These are phyloP conservation scores for Hypoxylon sp. DNA, from an alignment of 2,329 filamentous ascomycete genomes.

Conservation along the genomic window DNA sequence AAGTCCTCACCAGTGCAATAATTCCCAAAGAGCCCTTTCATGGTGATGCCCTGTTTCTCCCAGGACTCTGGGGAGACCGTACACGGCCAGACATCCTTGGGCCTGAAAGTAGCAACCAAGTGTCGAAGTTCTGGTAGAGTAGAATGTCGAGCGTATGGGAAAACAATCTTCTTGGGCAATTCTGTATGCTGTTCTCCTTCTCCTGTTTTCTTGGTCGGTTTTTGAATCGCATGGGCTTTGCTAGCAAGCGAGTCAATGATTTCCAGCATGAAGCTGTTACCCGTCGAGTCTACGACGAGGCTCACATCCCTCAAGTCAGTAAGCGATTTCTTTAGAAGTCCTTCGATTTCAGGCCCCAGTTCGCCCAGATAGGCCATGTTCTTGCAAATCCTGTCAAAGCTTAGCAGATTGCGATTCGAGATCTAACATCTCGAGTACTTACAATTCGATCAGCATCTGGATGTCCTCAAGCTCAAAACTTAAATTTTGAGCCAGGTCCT, in stretches of 20 bases:
- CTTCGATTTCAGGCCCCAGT: slow-evolving; percentile 13
- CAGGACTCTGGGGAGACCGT: slow-evolving; percentile 73
- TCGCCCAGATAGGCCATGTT: slow-evolving; percentile 6
- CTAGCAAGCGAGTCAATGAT: slow-evolving; percentile 29
- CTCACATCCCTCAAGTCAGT: slow-evolving; percentile 46
- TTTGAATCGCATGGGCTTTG: slow-evolving; percentile 25
- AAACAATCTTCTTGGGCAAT: slow-evolving; percentile 60
- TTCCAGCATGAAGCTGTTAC: slow-evolving; percentile 27
- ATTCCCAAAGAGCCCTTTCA: slow-evolving; percentile 74
- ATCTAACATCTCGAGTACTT: slow-evolving; percentile 22
- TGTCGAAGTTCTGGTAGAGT: slow-evolving; percentile 81
- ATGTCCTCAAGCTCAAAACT: slow-evolving; percentile 65
- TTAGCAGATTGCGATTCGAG: slow-evolving; percentile 1
- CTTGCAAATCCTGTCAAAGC: slow-evolving; percentile 2
- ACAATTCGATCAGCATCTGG: slow-evolving; percentile 55
- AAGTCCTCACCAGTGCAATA: slow-evolving; percentile 70
- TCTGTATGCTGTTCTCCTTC: neutral
- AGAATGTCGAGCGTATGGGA: slow-evolving; percentile 90
- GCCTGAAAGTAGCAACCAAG: slow-evolving; percentile 72
- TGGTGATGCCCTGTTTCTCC: slow-evolving; percentile 66
- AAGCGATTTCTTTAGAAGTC: slow-evolving; percentile 36
- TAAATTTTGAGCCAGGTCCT: slow-evolving; percentile 73
- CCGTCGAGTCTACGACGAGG: slow-evolving; percentile 46
- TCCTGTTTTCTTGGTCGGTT: slow-evolving; percentile 22
- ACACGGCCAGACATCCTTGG: slow-evolving; percentile 82